phyloP scores from a whole-genome alignment of 2,329 filamentous ascomycete species.

The Orbilia ellipsospora region DNA sequence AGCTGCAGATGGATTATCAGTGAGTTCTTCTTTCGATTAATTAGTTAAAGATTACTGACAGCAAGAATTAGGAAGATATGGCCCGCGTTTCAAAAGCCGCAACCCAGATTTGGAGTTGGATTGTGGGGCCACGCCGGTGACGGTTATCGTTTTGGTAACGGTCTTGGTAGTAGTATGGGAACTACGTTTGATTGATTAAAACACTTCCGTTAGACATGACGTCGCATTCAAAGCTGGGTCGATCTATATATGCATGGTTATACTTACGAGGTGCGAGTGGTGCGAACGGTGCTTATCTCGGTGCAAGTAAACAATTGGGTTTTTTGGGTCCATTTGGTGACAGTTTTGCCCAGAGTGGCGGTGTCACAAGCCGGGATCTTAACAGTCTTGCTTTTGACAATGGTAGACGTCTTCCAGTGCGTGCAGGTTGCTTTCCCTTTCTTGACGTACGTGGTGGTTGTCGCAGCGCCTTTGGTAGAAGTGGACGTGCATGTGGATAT shows the following conservation, averaged over 20 bases:
- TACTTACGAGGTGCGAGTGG: no score
- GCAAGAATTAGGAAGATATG: no score
- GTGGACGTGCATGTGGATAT: conserved; percentile 1
- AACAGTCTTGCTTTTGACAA: not conserved
- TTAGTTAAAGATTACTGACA: no score
- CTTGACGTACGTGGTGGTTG: conserved; percentile 12
- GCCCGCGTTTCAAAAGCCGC: no score
- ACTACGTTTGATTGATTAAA: not conserved
- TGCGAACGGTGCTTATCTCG: no score
- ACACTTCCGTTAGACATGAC: no score
- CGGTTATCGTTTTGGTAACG: conserved; percentile 2
- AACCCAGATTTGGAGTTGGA: not conserved
- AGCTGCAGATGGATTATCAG: no score
- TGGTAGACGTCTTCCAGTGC: conserved; percentile 13
- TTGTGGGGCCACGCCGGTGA: not conserved
- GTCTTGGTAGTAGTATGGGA: not conserved
- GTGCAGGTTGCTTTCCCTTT: conserved; percentile 1
- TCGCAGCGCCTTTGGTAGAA: not conserved
- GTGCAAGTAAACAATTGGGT: not conserved
- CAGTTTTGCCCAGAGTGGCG: not conserved
- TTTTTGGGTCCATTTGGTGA: not conserved
- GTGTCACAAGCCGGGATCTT: conserved; percentile 1
- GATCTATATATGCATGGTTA: no score
- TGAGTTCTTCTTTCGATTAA: no score
- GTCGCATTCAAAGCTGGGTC: no score